Base-by-base conservation (phyloP, 257 asterid species). In the Avicennia marina region DNA sequence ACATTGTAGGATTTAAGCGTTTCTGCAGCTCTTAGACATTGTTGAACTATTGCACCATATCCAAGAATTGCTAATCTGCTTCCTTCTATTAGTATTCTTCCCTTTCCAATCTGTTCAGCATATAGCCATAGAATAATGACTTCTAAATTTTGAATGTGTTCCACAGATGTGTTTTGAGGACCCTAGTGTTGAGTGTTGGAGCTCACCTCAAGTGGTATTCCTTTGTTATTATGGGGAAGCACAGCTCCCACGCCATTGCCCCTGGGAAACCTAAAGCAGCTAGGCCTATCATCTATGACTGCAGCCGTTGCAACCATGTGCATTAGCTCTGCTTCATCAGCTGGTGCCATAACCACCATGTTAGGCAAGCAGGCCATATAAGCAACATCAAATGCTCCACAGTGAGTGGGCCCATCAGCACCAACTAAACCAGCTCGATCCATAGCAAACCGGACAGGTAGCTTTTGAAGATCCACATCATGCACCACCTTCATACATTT, bases 331-430 rank as follows among this genome's bases (percentile, higher is more conserved):
- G 83, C 86, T 70, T 87, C 95, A 21, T 87, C 95, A 0, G 94
- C 74, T 4, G 95, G 91, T 40, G 95, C 95, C 95, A 87, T 87
- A 44, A 87, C 94, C 17, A 87, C 72, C 95, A 87, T 84, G 74
- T 87, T 84, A 4, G 95, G 95, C 69, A 87, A 63, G 66, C 95
- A 87, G 5, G 95, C 88, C 95, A 87, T 81, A 54, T 72, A 87
- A 0, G 95, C 59, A 11, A 87, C 86, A 60, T 87, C 95, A 19
- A 87, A 87, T 4, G 95, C 90, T 24, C 95, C 95, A 67, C 89
- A 87, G 36, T 87, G 95, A 21, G 95, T 84, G 0, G 95, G 90
- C 18, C 95, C 94, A 32, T 87, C 95, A 1, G 95, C 90, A 18
- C 95, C 95, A 7, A 87, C 95, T 29, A 87, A 69, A 34, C 95